These are phyloP conservation scores for Hyphopichia wangnamkhiaoensis DNA, from an alignment of 1,139 yeast species.

Conservation along the genomic window DNA sequence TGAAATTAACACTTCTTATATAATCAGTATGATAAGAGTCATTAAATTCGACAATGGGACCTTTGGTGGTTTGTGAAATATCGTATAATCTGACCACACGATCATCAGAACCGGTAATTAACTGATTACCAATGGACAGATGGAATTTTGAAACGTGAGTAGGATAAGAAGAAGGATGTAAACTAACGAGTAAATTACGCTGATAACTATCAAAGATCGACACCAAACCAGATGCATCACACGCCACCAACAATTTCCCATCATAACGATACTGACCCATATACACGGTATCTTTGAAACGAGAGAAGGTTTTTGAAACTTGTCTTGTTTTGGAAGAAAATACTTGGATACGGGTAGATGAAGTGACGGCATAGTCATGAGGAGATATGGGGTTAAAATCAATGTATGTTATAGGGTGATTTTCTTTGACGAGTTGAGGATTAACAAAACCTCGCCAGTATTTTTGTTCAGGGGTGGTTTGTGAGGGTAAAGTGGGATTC, in stretches of 20 bases:
- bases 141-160: slow-evolving; percentile 95
- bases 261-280: slow-evolving; percentile 81
- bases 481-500: slow-evolving; percentile 73
- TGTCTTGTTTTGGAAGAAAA: slow-evolving; percentile 92
- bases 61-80: slow-evolving; percentile 67
- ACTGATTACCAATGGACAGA: slow-evolving; percentile 66
- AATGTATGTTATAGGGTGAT: slow-evolving; percentile 85
- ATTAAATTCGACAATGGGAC: slow-evolving; percentile 66
- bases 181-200: slow-evolving; percentile 73
- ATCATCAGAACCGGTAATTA: slow-evolving; percentile 91
- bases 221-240: slow-evolving; percentile 86
- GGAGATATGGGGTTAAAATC: slow-evolving; percentile 86
- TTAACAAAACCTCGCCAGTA: slow-evolving; percentile 88
- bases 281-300: slow-evolving; percentile 90
- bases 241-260: slow-evolving; percentile 81
- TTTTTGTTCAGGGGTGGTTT: slow-evolving; percentile 89
- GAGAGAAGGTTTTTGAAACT: slow-evolving; percentile 81
- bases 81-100: slow-evolving; percentile 85
- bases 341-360: slow-evolving; percentile 88
- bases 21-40: slow-evolving; percentile 80
- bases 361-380: slow-evolving; percentile 90
- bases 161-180: slow-evolving; percentile 81
- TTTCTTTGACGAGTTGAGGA: slow-evolving; percentile 91
- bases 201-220: slow-evolving; percentile 79
- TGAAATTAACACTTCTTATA: slow-evolving; percentile 77